A percentile compares a stretch with the other conserved stretches of the same genome.
Conservation (phyloP, 257 asterid genomes). For the Haberlea rhodopensis region DNA sequence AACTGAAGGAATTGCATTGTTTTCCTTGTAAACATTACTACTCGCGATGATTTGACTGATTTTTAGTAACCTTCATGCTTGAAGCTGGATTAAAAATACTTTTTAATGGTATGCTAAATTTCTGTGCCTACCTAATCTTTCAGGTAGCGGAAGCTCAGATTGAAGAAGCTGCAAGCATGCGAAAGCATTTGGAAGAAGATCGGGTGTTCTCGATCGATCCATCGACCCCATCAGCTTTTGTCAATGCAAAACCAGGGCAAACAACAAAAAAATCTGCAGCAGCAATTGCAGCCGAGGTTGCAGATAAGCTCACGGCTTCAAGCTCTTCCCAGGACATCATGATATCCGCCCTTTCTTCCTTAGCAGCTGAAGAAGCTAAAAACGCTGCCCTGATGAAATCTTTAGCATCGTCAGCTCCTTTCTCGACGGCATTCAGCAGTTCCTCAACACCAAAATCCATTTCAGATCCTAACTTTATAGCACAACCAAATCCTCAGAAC, state of each 20-base stretch:
- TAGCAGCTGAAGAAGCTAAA: constrained; percentile 89
- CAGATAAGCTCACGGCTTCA: constrained; percentile 81
- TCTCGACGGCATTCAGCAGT: too few species aligned
- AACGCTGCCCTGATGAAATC: constrained; percentile 58
- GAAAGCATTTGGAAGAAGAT: constrained; percentile 50
- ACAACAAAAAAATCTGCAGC: constrained; percentile 64
- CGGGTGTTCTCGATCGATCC: constrained; percentile 44
- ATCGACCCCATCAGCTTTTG: constrained; percentile 27
- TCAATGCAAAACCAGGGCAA: constrained; percentile 36
- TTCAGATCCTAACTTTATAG: constrained; percentile 44
- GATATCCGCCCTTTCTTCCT: constrained; percentile 80
- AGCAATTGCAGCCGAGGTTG: constrained; percentile 84
- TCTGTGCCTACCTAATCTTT: constrained; percentile 19
- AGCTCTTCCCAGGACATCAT: constrained; percentile 85
- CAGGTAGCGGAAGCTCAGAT: constrained; percentile 85
- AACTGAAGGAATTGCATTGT: not conserved
- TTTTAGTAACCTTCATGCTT: not conserved
- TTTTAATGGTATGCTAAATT: constrained; percentile 4
- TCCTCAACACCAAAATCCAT: constrained; percentile 32
- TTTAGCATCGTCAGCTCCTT: constrained; percentile 43
- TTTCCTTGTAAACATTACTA: too few species aligned
- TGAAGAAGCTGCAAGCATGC: constrained; percentile 60
- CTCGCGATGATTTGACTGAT: not conserved
- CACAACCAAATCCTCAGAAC: constrained; percentile 29
- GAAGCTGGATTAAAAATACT: not conserved